A percentile compares a stretch with the other conserved stretches of the same genome.
Conservation (phyloP, 2,329 filamentous ascomycete species). For the Aureobasidium sp. region DNA sequence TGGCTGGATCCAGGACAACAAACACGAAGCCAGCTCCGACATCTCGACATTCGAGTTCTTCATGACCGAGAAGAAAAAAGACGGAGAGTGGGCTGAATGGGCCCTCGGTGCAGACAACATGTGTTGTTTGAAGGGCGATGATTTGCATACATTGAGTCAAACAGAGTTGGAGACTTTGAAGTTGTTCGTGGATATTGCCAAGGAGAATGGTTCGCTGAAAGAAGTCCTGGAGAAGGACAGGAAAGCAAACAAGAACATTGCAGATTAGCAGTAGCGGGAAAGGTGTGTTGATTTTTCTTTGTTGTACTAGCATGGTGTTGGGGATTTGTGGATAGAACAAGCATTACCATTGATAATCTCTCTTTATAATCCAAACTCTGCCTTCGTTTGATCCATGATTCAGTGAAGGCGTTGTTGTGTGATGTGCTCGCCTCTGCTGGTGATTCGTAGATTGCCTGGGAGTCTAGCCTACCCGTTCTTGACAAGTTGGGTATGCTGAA, state of each 20-base stretch:
- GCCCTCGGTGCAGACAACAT: slow-evolving; percentile 28
- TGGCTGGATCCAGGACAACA: slow-evolving; percentile 36
- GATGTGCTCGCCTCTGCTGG: too few relatives aligned
- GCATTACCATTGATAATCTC: background rate
- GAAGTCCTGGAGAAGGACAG: background rate
- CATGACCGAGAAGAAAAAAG: slow-evolving; percentile 21
- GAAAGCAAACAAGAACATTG: background rate
- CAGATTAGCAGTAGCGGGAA: background rate
- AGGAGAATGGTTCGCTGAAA: slow-evolving; percentile 12
- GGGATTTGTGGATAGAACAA: background rate
- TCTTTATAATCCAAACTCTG: too few relatives aligned
- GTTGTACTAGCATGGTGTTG: background rate
- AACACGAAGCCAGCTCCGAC: slow-evolving; percentile 30
- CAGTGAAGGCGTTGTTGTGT: too few relatives aligned
- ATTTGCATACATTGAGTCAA: slow-evolving; percentile 19
- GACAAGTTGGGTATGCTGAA: too few relatives aligned
- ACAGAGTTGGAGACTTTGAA: slow-evolving; percentile 22
- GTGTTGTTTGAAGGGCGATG: slow-evolving; percentile 26
- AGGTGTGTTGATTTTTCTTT: background rate
- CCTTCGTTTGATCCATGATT: too few relatives aligned
- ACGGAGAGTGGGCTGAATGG: slow-evolving; percentile 24
- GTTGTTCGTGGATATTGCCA: slow-evolving; percentile 23
- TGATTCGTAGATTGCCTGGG: too few relatives aligned
- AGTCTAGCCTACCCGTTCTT: too few relatives aligned
- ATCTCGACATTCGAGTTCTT: slow-evolving; percentile 30